A percentile compares a stretch with the other conserved stretches of the same genome.
Conservation (phyloP, 345 rosid species). For the Mallotus nudiflorus region DNA sequence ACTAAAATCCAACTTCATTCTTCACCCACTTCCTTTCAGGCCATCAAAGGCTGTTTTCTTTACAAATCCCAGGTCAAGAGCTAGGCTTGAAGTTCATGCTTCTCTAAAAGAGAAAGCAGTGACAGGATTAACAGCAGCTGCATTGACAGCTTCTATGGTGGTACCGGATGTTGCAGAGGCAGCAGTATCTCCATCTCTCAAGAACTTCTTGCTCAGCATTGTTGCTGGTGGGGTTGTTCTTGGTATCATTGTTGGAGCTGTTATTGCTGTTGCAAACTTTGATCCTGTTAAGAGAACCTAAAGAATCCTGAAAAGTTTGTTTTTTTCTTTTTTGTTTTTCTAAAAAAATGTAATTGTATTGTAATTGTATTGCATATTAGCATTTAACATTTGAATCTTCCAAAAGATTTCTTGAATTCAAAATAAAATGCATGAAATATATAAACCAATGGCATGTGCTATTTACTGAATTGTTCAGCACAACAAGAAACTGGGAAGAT, state of each 20-base stretch:
- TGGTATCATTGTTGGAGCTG: constrained; percentile 32
- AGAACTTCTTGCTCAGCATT: constrained; percentile 51
- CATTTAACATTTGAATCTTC: too few relatives aligned
- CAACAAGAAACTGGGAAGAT: too few relatives aligned
- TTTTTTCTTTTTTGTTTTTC: constrained; percentile 5
- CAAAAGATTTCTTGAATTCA: not conserved
- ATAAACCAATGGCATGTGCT: too few relatives aligned
- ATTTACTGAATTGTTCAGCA: too few relatives aligned
- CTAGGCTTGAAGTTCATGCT: constrained; percentile 11
- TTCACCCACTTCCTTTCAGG: constrained; percentile 7
- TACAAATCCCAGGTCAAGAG: not conserved
- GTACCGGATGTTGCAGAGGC: constrained; percentile 28
- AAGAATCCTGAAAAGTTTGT: not conserved
- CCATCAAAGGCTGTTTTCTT: constrained; percentile 1
- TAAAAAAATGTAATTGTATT: not conserved
- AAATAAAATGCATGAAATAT: too few relatives aligned
- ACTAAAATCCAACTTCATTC: constrained; percentile 1
- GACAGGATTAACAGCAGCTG: constrained; percentile 24
- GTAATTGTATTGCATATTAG: not conserved
- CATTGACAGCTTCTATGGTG: constrained; percentile 27
- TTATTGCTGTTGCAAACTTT: constrained; percentile 41
- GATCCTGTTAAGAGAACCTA: constrained; percentile 44
- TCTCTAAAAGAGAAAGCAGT: constrained; percentile 24
- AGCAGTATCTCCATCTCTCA: constrained; percentile 42
- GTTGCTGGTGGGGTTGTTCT: constrained; percentile 43